A percentile compares a stretch with the other conserved stretches of the same genome.
phyloP scores from a whole-genome alignment of 1,284 basidiomycete genomes.

The Ceratobasidium papillatum region DNA sequence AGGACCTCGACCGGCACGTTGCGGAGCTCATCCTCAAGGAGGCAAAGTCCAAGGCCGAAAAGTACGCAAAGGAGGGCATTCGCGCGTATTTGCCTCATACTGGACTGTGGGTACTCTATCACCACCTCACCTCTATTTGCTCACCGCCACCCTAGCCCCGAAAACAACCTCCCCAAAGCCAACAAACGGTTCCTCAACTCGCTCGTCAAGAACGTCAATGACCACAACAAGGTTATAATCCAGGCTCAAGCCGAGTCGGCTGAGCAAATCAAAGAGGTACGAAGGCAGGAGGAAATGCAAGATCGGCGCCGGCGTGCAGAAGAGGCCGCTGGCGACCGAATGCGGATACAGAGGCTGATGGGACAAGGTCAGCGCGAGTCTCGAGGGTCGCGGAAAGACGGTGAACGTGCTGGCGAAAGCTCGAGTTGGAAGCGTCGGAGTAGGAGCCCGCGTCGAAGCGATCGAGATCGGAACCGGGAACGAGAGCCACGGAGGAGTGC shows the following conservation, averaged over 20 bases:
- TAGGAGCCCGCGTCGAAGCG: slow-evolving; percentile 47
- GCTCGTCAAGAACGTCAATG: slow-evolving; percentile 89
- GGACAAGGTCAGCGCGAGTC: slow-evolving; percentile 51
- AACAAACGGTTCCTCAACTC: slow-evolving; percentile 91
- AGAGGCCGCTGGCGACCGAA: slow-evolving; percentile 69
- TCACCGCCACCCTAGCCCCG: slow-evolving; percentile 47
- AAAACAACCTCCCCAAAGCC: slow-evolving; percentile 67
- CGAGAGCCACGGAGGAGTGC: slow-evolving; percentile 44
- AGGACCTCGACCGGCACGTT: slow-evolving; percentile 87
- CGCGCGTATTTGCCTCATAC: slow-evolving; percentile 68
- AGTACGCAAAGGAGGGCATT: slow-evolving; percentile 69
- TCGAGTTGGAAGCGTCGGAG: slow-evolving; percentile 55
- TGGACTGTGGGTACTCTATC: slow-evolving; percentile 38
- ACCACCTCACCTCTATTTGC: not conserved
- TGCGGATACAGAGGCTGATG: slow-evolving; percentile 53
- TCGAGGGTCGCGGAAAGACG: slow-evolving; percentile 51
- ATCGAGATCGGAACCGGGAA: slow-evolving; percentile 9
- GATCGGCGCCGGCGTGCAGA: slow-evolving; percentile 70
- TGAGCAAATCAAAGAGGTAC: slow-evolving; percentile 70
- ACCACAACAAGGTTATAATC: slow-evolving; percentile 87
- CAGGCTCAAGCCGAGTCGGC: slow-evolving; percentile 79
- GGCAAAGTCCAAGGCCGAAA: slow-evolving; percentile 86
- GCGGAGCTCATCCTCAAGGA: slow-evolving; percentile 88
- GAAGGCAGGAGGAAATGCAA: slow-evolving; percentile 67
- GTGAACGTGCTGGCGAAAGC: slow-evolving; percentile 58